Evolutionary conservation across 768 basidiomycete species (phyloP), one percentile per base, ranked within the genome.

Genomic region (Lanmaoa rubissima): DNA sequence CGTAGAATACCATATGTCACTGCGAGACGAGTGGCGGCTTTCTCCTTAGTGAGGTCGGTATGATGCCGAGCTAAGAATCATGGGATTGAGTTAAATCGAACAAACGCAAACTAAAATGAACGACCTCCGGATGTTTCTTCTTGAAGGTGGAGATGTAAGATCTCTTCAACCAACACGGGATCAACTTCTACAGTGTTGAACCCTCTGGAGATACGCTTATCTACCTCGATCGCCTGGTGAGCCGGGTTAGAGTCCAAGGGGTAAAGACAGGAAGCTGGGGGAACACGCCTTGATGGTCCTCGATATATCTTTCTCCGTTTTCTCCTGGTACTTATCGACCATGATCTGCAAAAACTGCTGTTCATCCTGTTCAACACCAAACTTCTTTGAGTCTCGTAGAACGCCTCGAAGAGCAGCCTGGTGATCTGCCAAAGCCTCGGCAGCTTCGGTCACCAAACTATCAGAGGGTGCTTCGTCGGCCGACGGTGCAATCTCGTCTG

Each of bases 251-350:
- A 34, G 21, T 41, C 19, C 16, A 24, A 47, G 44, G 11, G 13
- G 7, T 3, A 42, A n/a, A 17, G 34, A 44, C n/a, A 42, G 40
- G 13, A 35, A 21, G 14, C 35, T 16, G 6, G 17, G 26, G 7
- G 26, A 49, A 57, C 66, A 41, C 63, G 88, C 95, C 85, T 90
- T 91, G 60, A 90, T 58, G 11, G 82, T 74, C 55, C 86, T 80
- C 5, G 76, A 72, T 54, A 95, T 83, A 64, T 97, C 96, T 69
- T 86, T 94, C 70, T 96, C 92, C 6, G 83, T 89, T 67, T 86
- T 94, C 19, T 95, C 92, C 65, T 96, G 92, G 47, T 88, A 76
- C 64, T 83, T 87, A 60, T 96, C 93, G 1, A 96, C 83, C 46
- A 93, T 65, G 45, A 71, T 74, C 73, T 94, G 93, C 49, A 93